These are phyloP conservation scores for Aspergillus felis DNA, from an alignment of 2,329 filamentous ascomycete genomes.

Conservation along the genomic window DNA sequence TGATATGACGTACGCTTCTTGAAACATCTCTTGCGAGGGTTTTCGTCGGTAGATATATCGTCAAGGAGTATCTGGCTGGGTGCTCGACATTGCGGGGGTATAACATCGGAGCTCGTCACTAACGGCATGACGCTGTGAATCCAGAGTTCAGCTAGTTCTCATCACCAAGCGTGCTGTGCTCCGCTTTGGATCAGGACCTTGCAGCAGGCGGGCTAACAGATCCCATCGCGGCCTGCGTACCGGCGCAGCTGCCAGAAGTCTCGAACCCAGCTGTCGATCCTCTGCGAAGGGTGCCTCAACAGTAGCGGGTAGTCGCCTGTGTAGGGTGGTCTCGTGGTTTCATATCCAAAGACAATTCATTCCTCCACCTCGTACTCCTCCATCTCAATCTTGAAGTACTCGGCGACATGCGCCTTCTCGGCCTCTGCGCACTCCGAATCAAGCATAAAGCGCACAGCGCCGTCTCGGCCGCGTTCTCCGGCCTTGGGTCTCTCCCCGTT, in stretches of 20 bases:
- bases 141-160: background rate
- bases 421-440: conserved; percentile 69
- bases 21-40: background rate
- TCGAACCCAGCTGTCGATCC: background rate
- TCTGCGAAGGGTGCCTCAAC: background rate
- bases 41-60: background rate
- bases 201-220: background rate
- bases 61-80: background rate
- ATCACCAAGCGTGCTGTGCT: background rate
- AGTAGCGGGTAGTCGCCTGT: background rate
- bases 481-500: conserved; percentile 42
- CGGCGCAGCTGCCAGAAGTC: background rate
- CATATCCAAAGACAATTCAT: conserved; percentile 12
- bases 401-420: conserved; percentile 65
- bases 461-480: conserved; percentile 53
- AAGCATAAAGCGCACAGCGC: conserved; percentile 85
- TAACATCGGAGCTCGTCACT: background rate
- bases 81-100: background rate
- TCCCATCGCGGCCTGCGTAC: background rate
- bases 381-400: conserved; percentile 70
- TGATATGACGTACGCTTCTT: background rate
- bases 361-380: conserved; percentile 56
- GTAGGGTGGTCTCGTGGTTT: background rate
- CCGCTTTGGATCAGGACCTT: background rate
- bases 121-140: background rate